Base-by-base conservation (phyloP, 2,329 filamentous ascomycete genomes). In the Alternaria gaisen region DNA sequence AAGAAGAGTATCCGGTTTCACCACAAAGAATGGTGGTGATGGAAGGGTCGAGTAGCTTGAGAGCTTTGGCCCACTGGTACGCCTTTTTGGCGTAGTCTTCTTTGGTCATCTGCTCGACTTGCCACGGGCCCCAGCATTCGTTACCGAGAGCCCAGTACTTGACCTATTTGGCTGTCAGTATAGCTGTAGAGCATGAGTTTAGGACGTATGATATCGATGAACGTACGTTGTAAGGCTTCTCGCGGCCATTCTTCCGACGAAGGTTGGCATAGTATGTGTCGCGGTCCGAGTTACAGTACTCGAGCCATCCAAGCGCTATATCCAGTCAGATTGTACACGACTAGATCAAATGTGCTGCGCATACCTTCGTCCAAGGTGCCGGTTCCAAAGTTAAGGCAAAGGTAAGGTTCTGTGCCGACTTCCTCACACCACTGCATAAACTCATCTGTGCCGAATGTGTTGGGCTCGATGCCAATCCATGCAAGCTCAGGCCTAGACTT, bases 141-240 rank as follows among this genome's bases (percentile, higher is more conserved):
- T 95, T 95, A 10, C 92, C 92, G 26, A 95, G 85, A 2, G 91
- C 91, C 92, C 92, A 95, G 83, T 94, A 94, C 80, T 92, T 93
- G 71, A 94, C 81, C 70, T 20, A 10, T 8, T 4, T 8, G 43
- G 14, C 41, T 14, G 14, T 52, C 46, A 36, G 47, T 14, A 46
- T 47, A 24, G 7, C 2, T 18, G 16, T n/a, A 18, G 12, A 7
- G 11, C 9, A 28, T 5, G 18, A 3, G 12, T 16, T 14, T 18
- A 10, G 14, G 2, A 3, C n/a, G 14, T 4, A 7, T 6, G 5
- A 18, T 18, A 10, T 16, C 11, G 9, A 11, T n/a, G 7, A 32
- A 59, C 64, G 14, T 72, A 85, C 86, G 60, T 89, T 89, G 80
- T 94, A 94, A 5, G 92, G 92, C 79, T 93, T 86, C 57, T 89